Base-by-base conservation (phyloP, 306 rosid species). In the Myrica gale region DNA sequence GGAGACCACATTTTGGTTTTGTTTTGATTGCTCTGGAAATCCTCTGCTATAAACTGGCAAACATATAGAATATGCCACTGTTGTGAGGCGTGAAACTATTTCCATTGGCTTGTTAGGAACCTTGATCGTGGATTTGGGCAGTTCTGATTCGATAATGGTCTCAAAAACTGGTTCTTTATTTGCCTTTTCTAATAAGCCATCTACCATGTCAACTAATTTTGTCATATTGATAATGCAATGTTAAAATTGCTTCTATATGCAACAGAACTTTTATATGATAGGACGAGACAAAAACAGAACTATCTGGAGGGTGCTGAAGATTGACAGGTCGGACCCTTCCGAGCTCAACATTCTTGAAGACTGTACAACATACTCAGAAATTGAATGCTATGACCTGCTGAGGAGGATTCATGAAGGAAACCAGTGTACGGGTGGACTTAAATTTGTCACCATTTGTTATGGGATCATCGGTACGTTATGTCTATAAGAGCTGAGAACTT, bases 211-310 rank as follows among this genome's bases (percentile, higher is more conserved):
- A 26, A 26, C 32, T 65, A 0, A 41, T 41, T 42, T 41, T 16
- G 7, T 62, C 68, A 41, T 65, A 65, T n/a, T 41, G 72, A 32
- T 66, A 56, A 54, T 74, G 58, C 68, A 62, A 17, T 56, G 56
- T 69, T 78, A 78, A 77, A 53, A 47, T 62, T 9, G 21, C 45
- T 81, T 74, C 80, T 84, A 61, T 84, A 69, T 84, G 61, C 48
- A 70, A 48, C 98, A 96, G 99, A 92, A 85, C 47, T 96, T 87
- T 79, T 96, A 92, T 75, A 84, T 96, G 98, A 86, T 90, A 9
- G 99, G 99, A 89, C 89, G 98, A 85, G 93, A 89, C 83, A 92
- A 96, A 82, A 82, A 70, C 85, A 87, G 97, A 84, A 85, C 95
- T 26, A 65, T 80, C 54, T 96, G 98, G 99, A 88, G 86, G 87